Conservation (phyloP, 257 asterid genomes). For the Nicotiana sylvestris region DNA sequence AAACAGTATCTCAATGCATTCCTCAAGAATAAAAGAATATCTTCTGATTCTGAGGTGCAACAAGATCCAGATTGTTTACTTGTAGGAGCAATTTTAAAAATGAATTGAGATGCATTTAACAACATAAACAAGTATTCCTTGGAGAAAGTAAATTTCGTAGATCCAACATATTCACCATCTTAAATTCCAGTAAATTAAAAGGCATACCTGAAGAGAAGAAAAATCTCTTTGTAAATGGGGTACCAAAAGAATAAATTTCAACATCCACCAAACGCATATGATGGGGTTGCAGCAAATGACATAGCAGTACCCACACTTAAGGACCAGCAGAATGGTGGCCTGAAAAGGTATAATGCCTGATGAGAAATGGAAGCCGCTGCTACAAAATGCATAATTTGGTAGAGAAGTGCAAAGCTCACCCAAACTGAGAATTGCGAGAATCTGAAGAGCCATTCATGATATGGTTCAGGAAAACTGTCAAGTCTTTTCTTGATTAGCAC, state of each 20-base stretch:
- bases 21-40: background rate
- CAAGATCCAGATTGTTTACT: background rate
- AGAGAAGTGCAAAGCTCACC: constrained; percentile 39
- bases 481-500: constrained; percentile 34
- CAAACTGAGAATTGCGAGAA: constrained; percentile 59
- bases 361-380: background rate
- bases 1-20: background rate
- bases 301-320: constrained; percentile 36
- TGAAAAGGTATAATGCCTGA: constrained; percentile 24
- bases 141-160: background rate
- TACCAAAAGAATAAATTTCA: constrained; percentile 47
- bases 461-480: constrained; percentile 24
- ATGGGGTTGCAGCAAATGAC: constrained; percentile 43
- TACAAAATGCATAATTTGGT: constrained; percentile 7
- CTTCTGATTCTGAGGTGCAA: background rate
- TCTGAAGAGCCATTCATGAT: constrained; percentile 61
- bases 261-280: constrained; percentile 83
- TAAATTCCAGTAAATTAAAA: background rate
- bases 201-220: constrained; percentile 34
- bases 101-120: background rate
- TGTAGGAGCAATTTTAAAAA: background rate
- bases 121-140: background rate
- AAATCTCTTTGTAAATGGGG: constrained; percentile 51
- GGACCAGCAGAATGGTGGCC: constrained; percentile 49
- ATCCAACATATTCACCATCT: background rate